Percentiles rank a stretch among this genome's conserved stretches.
phyloP scores from a whole-genome alignment of 495 filamentous ascomycete species.

The Lasiosphaeris hirsuta region DNA sequence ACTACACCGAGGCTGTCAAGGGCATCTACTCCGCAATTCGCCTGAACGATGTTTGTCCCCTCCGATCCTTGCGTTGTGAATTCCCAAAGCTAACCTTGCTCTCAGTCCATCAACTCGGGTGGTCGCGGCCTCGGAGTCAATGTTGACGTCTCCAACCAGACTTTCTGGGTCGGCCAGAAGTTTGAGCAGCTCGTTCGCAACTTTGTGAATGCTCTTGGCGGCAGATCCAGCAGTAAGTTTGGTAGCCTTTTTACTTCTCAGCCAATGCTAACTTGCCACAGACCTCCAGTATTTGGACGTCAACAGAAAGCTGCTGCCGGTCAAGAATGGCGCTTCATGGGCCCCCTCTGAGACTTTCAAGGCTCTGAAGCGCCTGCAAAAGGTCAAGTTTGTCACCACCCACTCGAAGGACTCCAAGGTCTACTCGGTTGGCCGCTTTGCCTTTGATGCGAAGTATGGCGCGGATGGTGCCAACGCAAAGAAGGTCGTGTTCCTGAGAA shows the following conservation, averaged over 20 bases:
- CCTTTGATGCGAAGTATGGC: constrained; percentile 31
- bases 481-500: constrained; percentile 52
- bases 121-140: constrained; percentile 66
- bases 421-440: constrained; percentile 63
- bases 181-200: constrained; percentile 29
- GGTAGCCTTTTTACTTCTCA: neutral
- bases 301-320: constrained; percentile 14
- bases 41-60: constrained; percentile 40
- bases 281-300: neutral
- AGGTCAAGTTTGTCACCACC: constrained; percentile 62
- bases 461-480: constrained; percentile 47
- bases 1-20: constrained; percentile 68
- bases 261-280: neutral
- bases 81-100: neutral
- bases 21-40: constrained; percentile 81
- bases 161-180: constrained; percentile 60
- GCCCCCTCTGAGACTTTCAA: constrained; percentile 41
- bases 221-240: constrained; percentile 14
- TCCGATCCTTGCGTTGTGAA: neutral
- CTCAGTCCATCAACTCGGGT: constrained; percentile 38
- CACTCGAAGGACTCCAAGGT: constrained; percentile 47
- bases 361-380: constrained; percentile 54
- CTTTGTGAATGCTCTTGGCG: constrained; percentile 15
- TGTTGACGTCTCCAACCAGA: constrained; percentile 74
- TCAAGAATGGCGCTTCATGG: constrained; percentile 8